phyloP scores from a whole-genome alignment of 192 early-diverging fungal species.

The Gryganskiella cystojenkinii region DNA sequence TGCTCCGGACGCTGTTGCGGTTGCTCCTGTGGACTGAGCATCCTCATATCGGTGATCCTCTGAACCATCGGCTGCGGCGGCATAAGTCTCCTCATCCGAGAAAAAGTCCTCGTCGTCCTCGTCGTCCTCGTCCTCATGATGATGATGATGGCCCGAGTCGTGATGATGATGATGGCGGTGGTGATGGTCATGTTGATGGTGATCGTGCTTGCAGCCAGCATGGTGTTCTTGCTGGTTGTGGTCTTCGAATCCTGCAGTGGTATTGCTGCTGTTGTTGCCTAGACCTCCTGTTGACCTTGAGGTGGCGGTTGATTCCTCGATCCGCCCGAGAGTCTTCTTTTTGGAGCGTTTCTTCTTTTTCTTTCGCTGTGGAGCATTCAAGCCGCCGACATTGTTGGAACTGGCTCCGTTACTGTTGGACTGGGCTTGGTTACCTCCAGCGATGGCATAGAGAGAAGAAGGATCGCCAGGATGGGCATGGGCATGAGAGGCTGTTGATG shows the following conservation, averaged over 20 bases:
- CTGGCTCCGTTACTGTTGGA: constrained; percentile 3
- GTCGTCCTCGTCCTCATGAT: constrained; percentile 49
- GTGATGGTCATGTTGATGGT: constrained; percentile 6
- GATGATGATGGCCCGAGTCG: constrained; percentile 37
- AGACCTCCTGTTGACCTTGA: too few species aligned
- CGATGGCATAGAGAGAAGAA: neutral
- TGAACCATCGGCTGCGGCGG: constrained; percentile 54
- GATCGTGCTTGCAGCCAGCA: constrained; percentile 36
- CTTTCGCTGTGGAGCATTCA: constrained; percentile 26
- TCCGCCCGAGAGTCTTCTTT: constrained; percentile 40
- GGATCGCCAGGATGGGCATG: too few species aligned
- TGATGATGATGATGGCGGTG: constrained; percentile 25
- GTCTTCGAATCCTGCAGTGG: neutral
- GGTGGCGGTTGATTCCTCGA: constrained; percentile 29
- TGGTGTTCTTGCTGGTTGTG: constrained; percentile 28
- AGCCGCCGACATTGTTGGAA: neutral
- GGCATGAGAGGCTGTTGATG: neutral
- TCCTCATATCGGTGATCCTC: constrained; percentile 23
- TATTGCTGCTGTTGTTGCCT: constrained; percentile 4
- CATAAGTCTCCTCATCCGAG: constrained; percentile 60
- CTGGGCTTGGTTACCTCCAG: neutral
- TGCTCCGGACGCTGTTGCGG: constrained; percentile 9
- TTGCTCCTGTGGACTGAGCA: constrained; percentile 1
- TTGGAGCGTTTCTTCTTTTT: constrained; percentile 48
- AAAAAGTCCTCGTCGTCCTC: constrained; percentile 57